Percentiles rank a stretch among this genome's conserved stretches.
phyloP scores from a whole-genome alignment of 805 yeast genomes.

The Lipomyces yamanashiensis region DNA sequence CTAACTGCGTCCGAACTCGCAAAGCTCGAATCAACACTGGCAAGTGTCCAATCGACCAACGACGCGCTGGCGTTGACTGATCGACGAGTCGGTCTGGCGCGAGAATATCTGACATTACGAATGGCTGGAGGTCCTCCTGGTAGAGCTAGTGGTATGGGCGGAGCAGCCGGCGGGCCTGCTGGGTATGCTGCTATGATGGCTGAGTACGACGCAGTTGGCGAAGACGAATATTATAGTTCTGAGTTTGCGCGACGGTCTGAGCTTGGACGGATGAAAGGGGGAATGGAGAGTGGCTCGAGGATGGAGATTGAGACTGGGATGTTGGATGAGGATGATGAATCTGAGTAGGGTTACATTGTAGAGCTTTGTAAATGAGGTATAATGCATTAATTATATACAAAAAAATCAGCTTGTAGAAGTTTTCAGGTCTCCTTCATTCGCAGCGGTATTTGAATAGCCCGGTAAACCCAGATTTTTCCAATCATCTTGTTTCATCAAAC shows the following conservation, averaged over 20 bases:
- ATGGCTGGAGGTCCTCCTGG: not conserved
- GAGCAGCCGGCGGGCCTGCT: too few relatives aligned
- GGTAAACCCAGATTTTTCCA: conserved; percentile 69
- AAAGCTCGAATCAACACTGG: conserved; percentile 15
- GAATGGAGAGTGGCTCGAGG: not conserved
- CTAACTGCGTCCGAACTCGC: conserved; percentile 17
- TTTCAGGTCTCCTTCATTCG: not conserved
- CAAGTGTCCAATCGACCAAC: conserved; percentile 20
- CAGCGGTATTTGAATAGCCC: conserved; percentile 28
- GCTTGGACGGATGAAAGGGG: not conserved
- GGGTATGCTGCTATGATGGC: not conserved
- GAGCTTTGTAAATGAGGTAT: not conserved
- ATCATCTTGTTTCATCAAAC: conserved; percentile 62
- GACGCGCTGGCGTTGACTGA: conserved; percentile 20
- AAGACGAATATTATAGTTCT: not conserved
- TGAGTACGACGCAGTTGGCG: not conserved
- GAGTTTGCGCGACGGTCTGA: not conserved
- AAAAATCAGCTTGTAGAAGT: not conserved
- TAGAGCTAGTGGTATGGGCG: too few relatives aligned
- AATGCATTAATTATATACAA: too few relatives aligned
- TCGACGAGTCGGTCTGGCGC: conserved; percentile 30
- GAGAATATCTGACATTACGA: conserved; percentile 16
- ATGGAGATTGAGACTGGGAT: not conserved
- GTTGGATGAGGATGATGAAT: conserved; percentile 6
- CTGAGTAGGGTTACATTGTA: conserved; percentile 1